These are phyloP conservation scores for Wickerhamiella azymoides DNA, from an alignment of 805 yeast genomes.

Conservation along the genomic window DNA sequence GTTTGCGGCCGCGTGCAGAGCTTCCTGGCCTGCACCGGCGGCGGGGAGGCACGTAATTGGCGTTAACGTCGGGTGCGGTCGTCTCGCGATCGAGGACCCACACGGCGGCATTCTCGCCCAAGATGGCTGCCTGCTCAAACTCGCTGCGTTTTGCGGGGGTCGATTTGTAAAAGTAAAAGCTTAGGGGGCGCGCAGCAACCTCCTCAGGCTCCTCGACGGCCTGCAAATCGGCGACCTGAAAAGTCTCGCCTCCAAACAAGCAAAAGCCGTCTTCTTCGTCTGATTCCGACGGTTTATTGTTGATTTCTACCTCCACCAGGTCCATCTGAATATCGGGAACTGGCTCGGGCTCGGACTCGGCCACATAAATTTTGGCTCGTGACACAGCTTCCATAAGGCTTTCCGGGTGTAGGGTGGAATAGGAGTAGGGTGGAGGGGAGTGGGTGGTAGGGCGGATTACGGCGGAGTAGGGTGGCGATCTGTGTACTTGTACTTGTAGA, in stretches of 20 bases:
- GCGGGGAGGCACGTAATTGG: conserved; percentile 8
- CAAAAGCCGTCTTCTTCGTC: conserved; percentile 10
- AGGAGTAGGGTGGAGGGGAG: too few species aligned
- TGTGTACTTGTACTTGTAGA: too few species aligned
- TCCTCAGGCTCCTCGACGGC: conserved; percentile 3
- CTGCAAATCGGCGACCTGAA: conserved; percentile 8
- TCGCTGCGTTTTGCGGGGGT: background rate
- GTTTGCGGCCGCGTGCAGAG: conserved; percentile 11
- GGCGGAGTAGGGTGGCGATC: too few species aligned
- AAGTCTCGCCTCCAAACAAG: conserved; percentile 14
- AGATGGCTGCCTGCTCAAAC: conserved; percentile 11
- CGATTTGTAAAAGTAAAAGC: conserved; percentile 11
- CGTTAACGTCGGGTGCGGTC: conserved; percentile 18
- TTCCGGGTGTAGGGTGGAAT: too few species aligned
- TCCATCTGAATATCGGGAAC: conserved; percentile 8
- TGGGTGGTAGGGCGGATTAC: too few species aligned
- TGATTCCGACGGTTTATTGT: background rate
- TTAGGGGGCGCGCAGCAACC: conserved; percentile 10
- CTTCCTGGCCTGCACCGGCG: conserved; percentile 18
- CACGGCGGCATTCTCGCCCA: conserved; percentile 10
- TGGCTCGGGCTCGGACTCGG: background rate
- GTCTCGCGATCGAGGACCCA: background rate
- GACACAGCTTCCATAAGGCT: conserved; percentile 15
- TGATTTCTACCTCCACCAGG: conserved; percentile 6
- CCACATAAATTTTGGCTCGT: conserved; percentile 9